Conservation (phyloP, 1,284 basidiomycete genomes). For the Cutaneotrichosporon dermatis region DNA sequence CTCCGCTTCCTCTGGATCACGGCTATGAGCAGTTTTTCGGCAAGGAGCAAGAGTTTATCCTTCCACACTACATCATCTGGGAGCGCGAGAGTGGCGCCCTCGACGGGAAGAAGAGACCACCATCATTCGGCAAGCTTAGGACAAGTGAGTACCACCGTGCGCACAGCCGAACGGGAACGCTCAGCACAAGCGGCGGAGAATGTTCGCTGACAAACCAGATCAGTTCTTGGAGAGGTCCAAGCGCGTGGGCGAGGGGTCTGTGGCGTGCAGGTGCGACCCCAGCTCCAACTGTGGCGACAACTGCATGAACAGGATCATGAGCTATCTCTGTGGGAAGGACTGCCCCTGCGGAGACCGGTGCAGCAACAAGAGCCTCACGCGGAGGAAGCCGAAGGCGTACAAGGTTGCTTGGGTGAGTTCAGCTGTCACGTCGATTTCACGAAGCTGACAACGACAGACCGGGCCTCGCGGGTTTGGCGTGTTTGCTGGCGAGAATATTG, state of each 20-base stretch:
- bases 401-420: constrained; percentile 42
- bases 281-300: constrained; percentile 46
- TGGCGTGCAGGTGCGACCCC: constrained; percentile 46
- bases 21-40: constrained; percentile 37
- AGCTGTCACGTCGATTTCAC: no score
- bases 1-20: constrained; percentile 40
- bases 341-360: constrained; percentile 49
- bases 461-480: constrained; percentile 52
- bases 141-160: constrained; percentile 26
- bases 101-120: constrained; percentile 45
- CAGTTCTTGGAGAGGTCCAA: constrained; percentile 7
- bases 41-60: constrained; percentile 39
- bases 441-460: constrained; percentile 37
- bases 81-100: constrained; percentile 44
- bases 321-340: constrained; percentile 50
- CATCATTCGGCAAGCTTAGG: constrained; percentile 32
- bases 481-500: constrained; percentile 46
- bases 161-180: neutral
- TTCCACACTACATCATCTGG: constrained; percentile 45
- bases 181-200: neutral
- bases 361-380: constrained; percentile 39
- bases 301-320: constrained; percentile 52
- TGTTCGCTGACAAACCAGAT: constrained; percentile 4
- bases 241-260: constrained; percentile 6
- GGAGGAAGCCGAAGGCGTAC: constrained; percentile 33